Evolutionary conservation across 768 basidiomycete species (phyloP), one percentile per base, ranked within the genome.

Genomic region (Suillus brevipes): DNA sequence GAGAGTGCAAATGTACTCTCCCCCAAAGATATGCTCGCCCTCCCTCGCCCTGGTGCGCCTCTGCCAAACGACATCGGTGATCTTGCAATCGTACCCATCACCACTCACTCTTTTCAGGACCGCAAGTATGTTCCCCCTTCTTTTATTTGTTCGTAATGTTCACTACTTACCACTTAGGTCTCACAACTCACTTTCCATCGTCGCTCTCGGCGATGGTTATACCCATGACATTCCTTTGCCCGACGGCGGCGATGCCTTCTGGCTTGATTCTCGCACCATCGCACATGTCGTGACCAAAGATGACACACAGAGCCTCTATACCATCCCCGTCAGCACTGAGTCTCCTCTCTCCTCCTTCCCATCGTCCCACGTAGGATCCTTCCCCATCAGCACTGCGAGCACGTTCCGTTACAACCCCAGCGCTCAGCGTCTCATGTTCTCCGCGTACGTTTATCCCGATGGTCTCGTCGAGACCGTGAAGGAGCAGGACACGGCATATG

Each of bases 371-470:
- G 79, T 91, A 53, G 90, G 88, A 57, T 84, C 81, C 43, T 84
- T 93, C 73, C 91, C 91, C 10, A 87, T 88, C 52, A 84, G 85
- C 62, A 83, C 85, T 37, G 85, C 86, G 1, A 77, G 84, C 52
- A 91, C 92, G 78, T 94, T 94, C 80, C 85, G 84, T 61, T 91
- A 86, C 73, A 83, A 83, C 36, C 68, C 79, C 31, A 72, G 77
- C n/a, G 78, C 84, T 4, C 85, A 85, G 18, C 70, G 83, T 55
- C 84, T 99, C 43, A 87, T 94, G 7, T 98, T 99, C 80, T 91
- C 94, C 0, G 93, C 92, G 38, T 82, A 86, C 61, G 94, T 97
- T 4, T 90, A 92, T 72, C 78, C 85, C 2, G 91, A 96, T 66
- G 89, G 89, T 1, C 84, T 89, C 66, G 78, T 97, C 55, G 85